Evolutionary conservation across 257 asterid genomes (phyloP).

Genomic region (Lithospermum erythrorhizon): DNA sequence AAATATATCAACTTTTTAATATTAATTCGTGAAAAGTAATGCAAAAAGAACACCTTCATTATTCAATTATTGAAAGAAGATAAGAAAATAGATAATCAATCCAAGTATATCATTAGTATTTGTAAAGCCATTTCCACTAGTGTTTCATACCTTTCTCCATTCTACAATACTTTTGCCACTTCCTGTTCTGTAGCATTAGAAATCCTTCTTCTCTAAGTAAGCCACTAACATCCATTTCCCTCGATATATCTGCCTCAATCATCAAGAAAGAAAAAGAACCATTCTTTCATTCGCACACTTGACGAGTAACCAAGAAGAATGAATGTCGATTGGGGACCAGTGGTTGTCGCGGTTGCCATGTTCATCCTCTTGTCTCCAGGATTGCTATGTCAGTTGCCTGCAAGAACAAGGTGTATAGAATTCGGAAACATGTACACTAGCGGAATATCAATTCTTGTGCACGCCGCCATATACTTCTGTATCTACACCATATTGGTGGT

Average conservation of each 20-base stretch:
- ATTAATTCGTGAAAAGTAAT: slow-evolving; percentile 12
- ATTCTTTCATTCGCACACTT: not conserved
- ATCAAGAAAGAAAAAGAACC: not conserved
- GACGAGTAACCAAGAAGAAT: slow-evolving; percentile 5
- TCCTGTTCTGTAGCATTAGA: slow-evolving; percentile 46
- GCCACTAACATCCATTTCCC: not conserved
- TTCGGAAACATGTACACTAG: slow-evolving; percentile 94
- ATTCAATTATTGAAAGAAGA: slow-evolving; percentile 23
- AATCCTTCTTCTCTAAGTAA: slow-evolving; percentile 63
- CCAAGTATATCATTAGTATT: slow-evolving; percentile 9
- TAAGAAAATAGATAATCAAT: slow-evolving; percentile 17
- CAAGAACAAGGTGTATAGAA: slow-evolving; percentile 61
- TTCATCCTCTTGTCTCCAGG: slow-evolving; percentile 80
- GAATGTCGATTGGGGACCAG: slow-evolving; percentile 82
- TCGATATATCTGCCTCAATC: slow-evolving; percentile 5
- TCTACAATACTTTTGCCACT: slow-evolving; percentile 31
- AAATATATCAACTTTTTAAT: not conserved
- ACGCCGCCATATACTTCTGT: slow-evolving; percentile 76
- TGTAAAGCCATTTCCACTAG: slow-evolving; percentile 49
- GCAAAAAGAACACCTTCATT: slow-evolving; percentile 16
- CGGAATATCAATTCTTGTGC: slow-evolving; percentile 60
- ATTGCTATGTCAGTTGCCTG: slow-evolving; percentile 68
- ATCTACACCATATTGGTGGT: slow-evolving; percentile 74
- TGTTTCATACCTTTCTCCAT: slow-evolving; percentile 24
- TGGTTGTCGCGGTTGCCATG: slow-evolving; percentile 82